Base-by-base conservation (phyloP, 306 rosid genomes). In the Lotus japonicus region DNA sequence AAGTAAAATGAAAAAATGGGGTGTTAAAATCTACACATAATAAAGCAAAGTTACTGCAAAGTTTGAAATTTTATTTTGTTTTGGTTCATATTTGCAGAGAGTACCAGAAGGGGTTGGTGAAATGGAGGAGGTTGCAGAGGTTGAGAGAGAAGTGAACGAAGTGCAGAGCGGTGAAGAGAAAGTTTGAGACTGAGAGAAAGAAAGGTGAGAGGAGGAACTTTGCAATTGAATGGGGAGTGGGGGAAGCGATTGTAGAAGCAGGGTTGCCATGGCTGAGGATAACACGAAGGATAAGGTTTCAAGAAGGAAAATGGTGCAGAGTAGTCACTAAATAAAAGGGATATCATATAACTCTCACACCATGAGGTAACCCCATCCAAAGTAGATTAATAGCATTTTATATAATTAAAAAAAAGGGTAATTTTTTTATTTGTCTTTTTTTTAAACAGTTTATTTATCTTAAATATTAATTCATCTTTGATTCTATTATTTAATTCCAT, bases 151-250 rank as follows among this genome's bases (percentile, higher is more conserved):
- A 60, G 73, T 50, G 6, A 49, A 56, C 18, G 80, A 38, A n/a
- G 79, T 18, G 43, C 49, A 79, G 53, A 85, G 53, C 0, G 89
- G 26, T 6, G 67, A 39, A 1, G 33, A 58, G 62, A 92, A 82
- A 78, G 85, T 19, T 84, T 92, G 82, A 2, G 89, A 87, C 11
- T 80, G 81, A 36, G 90, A 85, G 58, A 92, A 86, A 2, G 92
- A 92, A 70, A 83, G 79, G 63, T 85, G 80, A 63, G 84, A 82
- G 26, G 75, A 64, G 16, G 73, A 64, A 52, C 31, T 33, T 13
- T 73, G 78, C 0, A 60, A 50, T 72, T 82, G 75, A 79, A 52
- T 11, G 18, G 81, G 64, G 38, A 84, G 67, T 17, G 88, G 75
- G 17, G 83, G 79, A 79, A 88, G 78, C 55, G 88, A 57, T 5